phyloP scores from a whole-genome alignment of 2,329 filamentous ascomycete species.

The Beauveria asiatica region DNA sequence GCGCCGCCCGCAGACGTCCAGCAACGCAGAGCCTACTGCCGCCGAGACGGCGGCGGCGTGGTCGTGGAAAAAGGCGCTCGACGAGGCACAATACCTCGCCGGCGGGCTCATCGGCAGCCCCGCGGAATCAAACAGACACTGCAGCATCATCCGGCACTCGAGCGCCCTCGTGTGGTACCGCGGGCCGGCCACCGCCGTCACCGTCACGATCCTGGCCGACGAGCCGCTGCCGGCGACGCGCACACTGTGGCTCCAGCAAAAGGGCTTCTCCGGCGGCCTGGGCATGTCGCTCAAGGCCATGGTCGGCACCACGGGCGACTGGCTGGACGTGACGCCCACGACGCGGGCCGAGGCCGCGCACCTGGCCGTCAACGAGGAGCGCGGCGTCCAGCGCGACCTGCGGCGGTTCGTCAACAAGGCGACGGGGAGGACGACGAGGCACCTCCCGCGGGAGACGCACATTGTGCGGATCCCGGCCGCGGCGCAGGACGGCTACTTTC shows the following conservation, averaged over 20 bases:
- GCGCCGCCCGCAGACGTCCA: not conserved
- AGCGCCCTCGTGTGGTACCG: constrained; percentile 56
- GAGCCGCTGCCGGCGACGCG: constrained; percentile 46
- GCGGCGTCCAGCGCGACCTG: constrained; percentile 61
- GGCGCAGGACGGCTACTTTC: constrained; percentile 59
- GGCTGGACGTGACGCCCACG: constrained; percentile 61
- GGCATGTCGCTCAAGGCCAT: constrained; percentile 60
- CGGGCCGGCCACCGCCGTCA: constrained; percentile 54
- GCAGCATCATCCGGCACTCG: constrained; percentile 59
- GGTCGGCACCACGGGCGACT: constrained; percentile 48
- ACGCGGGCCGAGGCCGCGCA: constrained; percentile 37
- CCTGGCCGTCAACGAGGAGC: constrained; percentile 48
- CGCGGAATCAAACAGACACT: constrained; percentile 56
- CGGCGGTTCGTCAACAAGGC: constrained; percentile 53
- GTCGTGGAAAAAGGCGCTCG: constrained; percentile 39
- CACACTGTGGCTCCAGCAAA: constrained; percentile 59
- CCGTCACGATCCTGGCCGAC: constrained; percentile 56
- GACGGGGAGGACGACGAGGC: constrained; percentile 34
- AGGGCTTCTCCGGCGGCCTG: constrained; percentile 59
- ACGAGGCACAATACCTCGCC: constrained; percentile 56
- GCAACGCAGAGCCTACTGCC: not conserved
- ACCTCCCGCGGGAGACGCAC: constrained; percentile 52
- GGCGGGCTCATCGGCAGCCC: constrained; percentile 56
- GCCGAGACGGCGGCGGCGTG: constrained; percentile 16
- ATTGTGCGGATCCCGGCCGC: constrained; percentile 56